Percentiles rank a stretch among this genome's conserved stretches.
phyloP scores from a whole-genome alignment of 371 early-diverging fungal species.

The Mortierella sp. region DNA sequence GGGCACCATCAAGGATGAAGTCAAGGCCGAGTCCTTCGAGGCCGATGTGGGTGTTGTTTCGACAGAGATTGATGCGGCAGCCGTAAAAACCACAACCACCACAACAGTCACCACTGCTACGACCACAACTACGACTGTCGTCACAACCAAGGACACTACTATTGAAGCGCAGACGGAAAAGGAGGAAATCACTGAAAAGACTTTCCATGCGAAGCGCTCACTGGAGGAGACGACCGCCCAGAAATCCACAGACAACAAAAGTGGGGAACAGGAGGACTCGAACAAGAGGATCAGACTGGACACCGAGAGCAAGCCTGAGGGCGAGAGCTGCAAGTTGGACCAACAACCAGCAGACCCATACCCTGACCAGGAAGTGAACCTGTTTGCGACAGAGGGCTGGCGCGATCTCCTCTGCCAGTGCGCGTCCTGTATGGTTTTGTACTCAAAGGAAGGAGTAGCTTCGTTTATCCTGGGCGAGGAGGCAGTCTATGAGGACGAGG shows the following conservation, averaged over 20 bases:
- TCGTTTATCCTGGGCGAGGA: conserved; percentile 61
- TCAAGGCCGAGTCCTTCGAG: conserved; percentile 2
- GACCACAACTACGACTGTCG: background rate
- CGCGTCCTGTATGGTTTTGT: conserved; percentile 26
- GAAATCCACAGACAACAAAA: background rate
- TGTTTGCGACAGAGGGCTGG: conserved; percentile 53
- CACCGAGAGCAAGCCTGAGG: background rate
- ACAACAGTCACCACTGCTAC: background rate
- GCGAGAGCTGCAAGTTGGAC: conserved; percentile 32
- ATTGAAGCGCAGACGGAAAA: conserved; percentile 8
- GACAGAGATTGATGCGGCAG: background rate
- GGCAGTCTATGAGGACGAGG: conserved; percentile 60
- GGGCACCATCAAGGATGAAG: background rate
- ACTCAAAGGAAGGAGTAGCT: conserved; percentile 39
- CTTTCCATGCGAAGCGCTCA: conserved; percentile 59
- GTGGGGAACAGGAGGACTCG: background rate
- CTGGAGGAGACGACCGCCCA: conserved; percentile 56
- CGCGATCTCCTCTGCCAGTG: conserved; percentile 61
- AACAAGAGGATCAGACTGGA: conserved; percentile 30
- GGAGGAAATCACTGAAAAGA: conserved; percentile 45
- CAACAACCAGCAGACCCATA: conserved; percentile 62
- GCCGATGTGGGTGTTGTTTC: conserved; percentile 11
- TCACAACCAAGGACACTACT: conserved; percentile 1
- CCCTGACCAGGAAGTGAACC: conserved; percentile 42
- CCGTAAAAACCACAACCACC: background rate